A percentile compares a stretch with the other conserved stretches of the same genome.
These are phyloP conservation scores for Perkinsus chesapeaki DNA, from an alignment of 169 alveolate genomes.

Conservation along the genomic window DNA sequence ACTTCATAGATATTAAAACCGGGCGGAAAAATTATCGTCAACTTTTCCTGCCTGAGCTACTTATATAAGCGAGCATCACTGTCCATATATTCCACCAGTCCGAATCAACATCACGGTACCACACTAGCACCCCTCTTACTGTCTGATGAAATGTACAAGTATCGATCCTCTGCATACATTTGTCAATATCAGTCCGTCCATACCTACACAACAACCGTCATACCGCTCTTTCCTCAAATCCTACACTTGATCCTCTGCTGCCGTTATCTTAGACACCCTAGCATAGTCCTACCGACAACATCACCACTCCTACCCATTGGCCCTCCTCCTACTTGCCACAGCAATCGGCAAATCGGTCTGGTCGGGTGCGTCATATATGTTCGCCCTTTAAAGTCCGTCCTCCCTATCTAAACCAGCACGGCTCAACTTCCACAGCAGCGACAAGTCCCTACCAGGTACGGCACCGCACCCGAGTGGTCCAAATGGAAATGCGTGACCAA, in stretches of 20 bases:
- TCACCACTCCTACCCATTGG: slow-evolving; percentile 5
- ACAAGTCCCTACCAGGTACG: slow-evolving; percentile 66
- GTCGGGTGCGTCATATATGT: slow-evolving; percentile 94
- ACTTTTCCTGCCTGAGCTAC: too few relatives aligned
- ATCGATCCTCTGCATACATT: background rate
- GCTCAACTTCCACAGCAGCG: background rate
- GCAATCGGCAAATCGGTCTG: slow-evolving; percentile 83
- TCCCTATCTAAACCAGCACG: slow-evolving; percentile 23
- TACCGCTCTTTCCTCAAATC: slow-evolving; percentile 13
- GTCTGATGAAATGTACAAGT: background rate
- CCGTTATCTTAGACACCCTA: background rate
- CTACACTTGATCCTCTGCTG: slow-evolving; percentile 8
- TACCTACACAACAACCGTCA: slow-evolving; percentile 4
- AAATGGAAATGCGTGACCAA: slow-evolving; percentile 94
- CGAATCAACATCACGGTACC: too few relatives aligned
- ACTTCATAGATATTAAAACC: too few relatives aligned
- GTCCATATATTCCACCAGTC: too few relatives aligned
- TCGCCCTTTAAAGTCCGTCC: slow-evolving; percentile 86
- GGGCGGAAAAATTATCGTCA: too few relatives aligned
- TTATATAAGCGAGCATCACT: too few relatives aligned
- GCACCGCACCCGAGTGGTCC: slow-evolving; percentile 97
- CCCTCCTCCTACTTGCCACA: slow-evolving; percentile 55
- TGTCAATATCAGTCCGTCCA: background rate
- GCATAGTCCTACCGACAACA: background rate
- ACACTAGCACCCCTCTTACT: too few relatives aligned